A percentile compares a stretch with the other conserved stretches of the same genome.
Evolutionary conservation across 768 basidiomycete species (phyloP).

Genomic region (Pleurotus cornucopiae): DNA sequence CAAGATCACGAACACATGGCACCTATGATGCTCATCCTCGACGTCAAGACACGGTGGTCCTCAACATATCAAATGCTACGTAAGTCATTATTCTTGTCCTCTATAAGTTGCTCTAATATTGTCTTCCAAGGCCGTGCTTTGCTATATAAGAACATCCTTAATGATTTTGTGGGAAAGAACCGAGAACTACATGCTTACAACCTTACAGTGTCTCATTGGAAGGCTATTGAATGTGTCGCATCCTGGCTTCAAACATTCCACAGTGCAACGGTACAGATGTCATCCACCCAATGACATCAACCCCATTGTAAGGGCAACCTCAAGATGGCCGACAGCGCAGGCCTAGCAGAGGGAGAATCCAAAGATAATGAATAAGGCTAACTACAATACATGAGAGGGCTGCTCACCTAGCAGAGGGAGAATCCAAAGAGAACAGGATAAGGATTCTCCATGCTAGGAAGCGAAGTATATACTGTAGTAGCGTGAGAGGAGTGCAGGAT

Average conservation of each 20-base stretch:
- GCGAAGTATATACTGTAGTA: no score
- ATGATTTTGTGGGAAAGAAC: not conserved
- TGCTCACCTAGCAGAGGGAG: no score
- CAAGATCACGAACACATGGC: not conserved
- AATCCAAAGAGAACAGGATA: no score
- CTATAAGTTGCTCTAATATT: not conserved
- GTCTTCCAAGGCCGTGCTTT: not conserved
- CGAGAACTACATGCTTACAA: not conserved
- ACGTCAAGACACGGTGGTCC: conserved; percentile 23
- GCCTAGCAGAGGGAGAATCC: no score
- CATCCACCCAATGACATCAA: not conserved
- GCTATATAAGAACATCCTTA: not conserved
- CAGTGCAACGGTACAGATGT: not conserved
- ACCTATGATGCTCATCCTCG: conserved; percentile 24
- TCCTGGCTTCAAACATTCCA: not conserved
- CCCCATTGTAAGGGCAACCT: not conserved
- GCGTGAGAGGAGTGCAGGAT: no score
- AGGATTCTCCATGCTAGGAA: no score
- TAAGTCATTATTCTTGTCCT: conserved; percentile 7
- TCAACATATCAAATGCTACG: conserved; percentile 27
- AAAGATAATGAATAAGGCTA: no score
- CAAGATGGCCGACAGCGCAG: no score
- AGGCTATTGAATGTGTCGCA: not conserved
- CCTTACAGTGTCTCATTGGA: not conserved
- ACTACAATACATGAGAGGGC: no score